These are phyloP conservation scores for Cladorrhinum samala DNA, from an alignment of 495 filamentous ascomycete genomes.

Conservation along the genomic window DNA sequence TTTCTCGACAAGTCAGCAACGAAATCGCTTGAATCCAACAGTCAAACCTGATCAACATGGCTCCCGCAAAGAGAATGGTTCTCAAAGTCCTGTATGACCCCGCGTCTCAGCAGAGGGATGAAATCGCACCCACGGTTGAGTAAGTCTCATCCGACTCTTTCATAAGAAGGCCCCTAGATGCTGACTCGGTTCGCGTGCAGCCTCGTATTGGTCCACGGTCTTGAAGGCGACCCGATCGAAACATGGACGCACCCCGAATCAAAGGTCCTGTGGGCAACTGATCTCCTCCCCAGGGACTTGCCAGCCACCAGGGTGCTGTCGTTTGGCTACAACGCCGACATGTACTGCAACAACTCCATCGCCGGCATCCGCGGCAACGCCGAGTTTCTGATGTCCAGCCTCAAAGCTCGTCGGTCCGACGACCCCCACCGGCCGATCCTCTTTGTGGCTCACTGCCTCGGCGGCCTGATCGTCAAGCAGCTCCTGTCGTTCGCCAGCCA, in stretches of 20 bases:
- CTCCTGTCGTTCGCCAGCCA: conserved; percentile 3
- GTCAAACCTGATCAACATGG: too few relatives aligned
- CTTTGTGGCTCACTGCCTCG: conserved; percentile 11
- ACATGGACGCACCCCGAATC: background rate
- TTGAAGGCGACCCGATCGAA: background rate
- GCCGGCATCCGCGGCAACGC: conserved; percentile 11
- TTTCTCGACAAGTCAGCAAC: too few relatives aligned
- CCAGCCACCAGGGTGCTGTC: conserved; percentile 7
- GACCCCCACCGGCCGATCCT: conserved; percentile 2
- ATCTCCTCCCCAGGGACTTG: background rate
- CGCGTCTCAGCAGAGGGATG: background rate
- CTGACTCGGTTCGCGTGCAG: too few relatives aligned
- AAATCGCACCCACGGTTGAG: background rate
- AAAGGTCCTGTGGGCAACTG: background rate
- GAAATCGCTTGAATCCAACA: too few relatives aligned
- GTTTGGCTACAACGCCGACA: conserved; percentile 13
- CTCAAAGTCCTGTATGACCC: background rate
- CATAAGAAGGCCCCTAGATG: too few relatives aligned
- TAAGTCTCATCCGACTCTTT: background rate
- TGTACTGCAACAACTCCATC: conserved; percentile 7
- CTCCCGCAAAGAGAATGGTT: background rate
- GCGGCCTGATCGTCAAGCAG: conserved; percentile 14
- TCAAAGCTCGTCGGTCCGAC: background rate
- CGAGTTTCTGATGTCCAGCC: conserved; percentile 1
- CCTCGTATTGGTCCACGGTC: conserved; percentile 5